Conservation (phyloP, 768 basidiomycete genomes). For the Phaffia australis region DNA sequence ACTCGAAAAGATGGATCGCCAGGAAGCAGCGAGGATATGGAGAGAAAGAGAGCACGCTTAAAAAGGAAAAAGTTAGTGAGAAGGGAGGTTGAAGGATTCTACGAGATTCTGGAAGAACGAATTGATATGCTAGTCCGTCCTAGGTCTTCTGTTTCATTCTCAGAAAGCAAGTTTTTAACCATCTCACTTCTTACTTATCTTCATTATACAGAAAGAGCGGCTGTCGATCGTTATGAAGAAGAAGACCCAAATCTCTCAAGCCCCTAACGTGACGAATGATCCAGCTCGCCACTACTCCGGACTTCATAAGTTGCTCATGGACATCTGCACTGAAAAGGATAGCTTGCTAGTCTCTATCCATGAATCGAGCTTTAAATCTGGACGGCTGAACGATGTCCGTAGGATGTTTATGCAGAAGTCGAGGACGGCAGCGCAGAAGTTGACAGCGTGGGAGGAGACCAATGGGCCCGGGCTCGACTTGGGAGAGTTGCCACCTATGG, state of each 20-base stretch:
- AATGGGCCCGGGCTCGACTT: background rate
- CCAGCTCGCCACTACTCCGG: too few relatives aligned
- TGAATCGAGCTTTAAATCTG: background rate
- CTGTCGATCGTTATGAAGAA: too few relatives aligned
- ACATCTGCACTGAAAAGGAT: too few relatives aligned
- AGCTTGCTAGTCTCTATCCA: constrained; percentile 9
- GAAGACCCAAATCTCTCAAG: background rate
- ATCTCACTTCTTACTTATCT: background rate
- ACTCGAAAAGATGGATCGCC: background rate
- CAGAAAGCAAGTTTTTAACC: background rate
- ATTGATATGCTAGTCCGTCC: constrained; percentile 5
- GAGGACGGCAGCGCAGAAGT: background rate
- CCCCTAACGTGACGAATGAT: background rate
- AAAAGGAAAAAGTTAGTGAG: background rate
- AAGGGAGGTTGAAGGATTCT: constrained; percentile 4
- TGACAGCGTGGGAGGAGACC: constrained; percentile 7
- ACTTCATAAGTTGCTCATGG: too few relatives aligned
- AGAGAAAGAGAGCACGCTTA: background rate
- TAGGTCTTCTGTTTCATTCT: too few relatives aligned
- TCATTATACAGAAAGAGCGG: background rate
- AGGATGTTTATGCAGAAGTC: constrained; percentile 5
- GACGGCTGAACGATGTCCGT: constrained; percentile 12
- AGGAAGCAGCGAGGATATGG: background rate
- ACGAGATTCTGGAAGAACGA: constrained; percentile 4
- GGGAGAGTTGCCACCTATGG: background rate